Evolutionary conservation across 441 rosid species (phyloP), one percentile per base, ranked within the genome.

Genomic region (Metrosideros polymorpha): DNA sequence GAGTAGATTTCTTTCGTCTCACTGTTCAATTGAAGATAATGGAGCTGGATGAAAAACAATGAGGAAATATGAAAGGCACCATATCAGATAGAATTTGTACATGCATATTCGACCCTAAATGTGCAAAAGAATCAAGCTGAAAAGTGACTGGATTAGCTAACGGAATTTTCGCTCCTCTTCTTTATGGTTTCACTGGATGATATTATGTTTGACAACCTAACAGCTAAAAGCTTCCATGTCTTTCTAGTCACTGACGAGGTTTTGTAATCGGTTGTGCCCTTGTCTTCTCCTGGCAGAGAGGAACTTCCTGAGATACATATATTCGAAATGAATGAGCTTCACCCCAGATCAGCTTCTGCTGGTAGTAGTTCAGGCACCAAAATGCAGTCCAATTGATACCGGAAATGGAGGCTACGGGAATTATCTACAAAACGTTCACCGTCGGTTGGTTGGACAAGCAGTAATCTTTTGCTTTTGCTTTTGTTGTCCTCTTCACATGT

Each of bases 231-330:
- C 79, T 35, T 66, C 77, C 77, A 35, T 66, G 77, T 66, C 45
- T 66, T 35, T 66, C 35, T 66, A 6, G 45, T 66, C 45, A 2
- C 27, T 19, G 45, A 27, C 77, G 19, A 35, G 15, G 27, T 66
- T 66, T 66, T 66, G 77, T 19, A 66, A 82, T 76, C 22, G 53
- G 57, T n/a, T 35, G 27, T 39, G 35, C 18, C 84, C 75, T 53
- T 55, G 56, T 83, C 56, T 89, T 66, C 47, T 66, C n/a, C 86
- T 91, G 82, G 82, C 95, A 96, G 99, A 84, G 98, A 93, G 89
- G 91, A 86, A n/a, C 84, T 93, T 61, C 94, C 99, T 82, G 89
- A 92, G 85, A 90, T 95, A 84, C 92, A 90, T 56, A 75, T 97
- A 83, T 90, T 91, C 88, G 92, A 89, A 87, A 85, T 89, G 87